A percentile compares a stretch with the other conserved stretches of the same genome.
These are phyloP conservation scores for Cryphonectria parasitica DNA, from an alignment of 2,329 filamentous ascomycete genomes.

Conservation along the genomic window DNA sequence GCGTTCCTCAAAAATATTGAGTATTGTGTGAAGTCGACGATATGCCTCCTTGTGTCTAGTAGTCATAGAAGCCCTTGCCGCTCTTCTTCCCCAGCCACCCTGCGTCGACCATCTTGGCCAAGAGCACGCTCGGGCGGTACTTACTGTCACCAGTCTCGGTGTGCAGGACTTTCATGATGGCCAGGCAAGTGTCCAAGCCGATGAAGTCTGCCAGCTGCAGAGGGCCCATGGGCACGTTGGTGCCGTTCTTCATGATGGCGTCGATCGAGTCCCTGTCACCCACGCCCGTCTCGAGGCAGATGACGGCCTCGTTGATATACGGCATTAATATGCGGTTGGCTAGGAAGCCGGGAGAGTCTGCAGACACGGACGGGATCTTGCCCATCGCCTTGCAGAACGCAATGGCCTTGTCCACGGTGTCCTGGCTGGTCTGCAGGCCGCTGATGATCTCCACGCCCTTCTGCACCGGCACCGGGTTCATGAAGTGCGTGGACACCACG, in stretches of 20 bases:
- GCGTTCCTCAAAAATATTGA: not conserved
- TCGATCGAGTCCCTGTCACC: conserved; percentile 92
- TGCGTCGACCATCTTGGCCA: conserved; percentile 96
- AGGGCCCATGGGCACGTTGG: conserved; percentile 97
- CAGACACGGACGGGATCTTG: conserved; percentile 85
- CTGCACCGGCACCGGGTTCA: conserved; percentile 97
- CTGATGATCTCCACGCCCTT: conserved; percentile 98
- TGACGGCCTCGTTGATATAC: conserved; percentile 97
- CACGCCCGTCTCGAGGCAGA: conserved; percentile 92
- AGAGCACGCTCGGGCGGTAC: conserved; percentile 84
- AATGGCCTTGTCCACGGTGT: conserved; percentile 79
- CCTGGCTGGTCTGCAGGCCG: conserved; percentile 84
- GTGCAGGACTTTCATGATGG: conserved; percentile 96
- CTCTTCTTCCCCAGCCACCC: conserved; percentile 98
- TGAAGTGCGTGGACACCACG: conserved; percentile 96
- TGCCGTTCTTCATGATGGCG: conserved; percentile 98
- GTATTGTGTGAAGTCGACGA: not conserved
- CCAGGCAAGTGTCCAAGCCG: conserved; percentile 90
- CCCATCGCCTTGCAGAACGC: conserved; percentile 90
- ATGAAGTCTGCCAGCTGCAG: conserved; percentile 95
- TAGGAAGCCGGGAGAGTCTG: conserved; percentile 90
- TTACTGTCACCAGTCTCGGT: conserved; percentile 93
- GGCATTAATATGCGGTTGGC: conserved; percentile 98
- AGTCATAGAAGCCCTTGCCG: conserved; percentile 94
- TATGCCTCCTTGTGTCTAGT: conserved; percentile 47